These are phyloP conservation scores for Ascochyta viciae-villosae DNA, from an alignment of 2,329 filamentous ascomycete genomes.

Conservation along the genomic window DNA sequence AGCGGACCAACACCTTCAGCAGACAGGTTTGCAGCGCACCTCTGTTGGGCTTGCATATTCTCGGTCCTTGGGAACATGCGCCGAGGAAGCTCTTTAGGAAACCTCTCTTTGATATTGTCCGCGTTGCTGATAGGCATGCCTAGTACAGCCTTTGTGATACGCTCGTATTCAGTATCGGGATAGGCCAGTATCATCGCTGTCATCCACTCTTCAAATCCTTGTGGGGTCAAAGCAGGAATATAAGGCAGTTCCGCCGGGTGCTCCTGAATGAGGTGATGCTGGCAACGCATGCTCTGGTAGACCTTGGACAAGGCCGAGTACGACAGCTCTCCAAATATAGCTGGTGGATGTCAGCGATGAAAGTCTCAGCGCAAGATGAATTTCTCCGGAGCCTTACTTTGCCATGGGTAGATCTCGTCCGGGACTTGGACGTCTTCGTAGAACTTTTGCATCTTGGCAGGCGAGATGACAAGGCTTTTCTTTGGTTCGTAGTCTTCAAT, in stretches of 20 bases:
- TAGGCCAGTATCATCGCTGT: constrained; percentile 75
- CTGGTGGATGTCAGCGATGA: constrained; percentile 19
- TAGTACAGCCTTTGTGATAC: constrained; percentile 71
- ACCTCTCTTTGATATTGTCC: constrained; percentile 70
- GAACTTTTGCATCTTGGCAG: constrained; percentile 76
- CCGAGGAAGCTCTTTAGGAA: constrained; percentile 80
- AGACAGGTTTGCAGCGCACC: constrained; percentile 67
- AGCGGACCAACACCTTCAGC: constrained; percentile 53
- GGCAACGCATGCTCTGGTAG: constrained; percentile 56
- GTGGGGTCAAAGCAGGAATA: constrained; percentile 56
- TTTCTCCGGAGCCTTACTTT: constrained; percentile 58
- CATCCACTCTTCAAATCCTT: constrained; percentile 67
- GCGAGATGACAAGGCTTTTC: constrained; percentile 74
- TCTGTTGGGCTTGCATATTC: constrained; percentile 64
- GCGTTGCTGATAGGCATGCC: constrained; percentile 75
- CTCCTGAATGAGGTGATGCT: constrained; percentile 58
- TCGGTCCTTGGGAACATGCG: constrained; percentile 70
- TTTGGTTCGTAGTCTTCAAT: constrained; percentile 73
- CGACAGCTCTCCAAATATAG: constrained; percentile 54
- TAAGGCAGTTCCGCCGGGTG: constrained; percentile 51
- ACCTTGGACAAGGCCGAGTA: constrained; percentile 53
- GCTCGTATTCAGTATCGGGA: constrained; percentile 75
- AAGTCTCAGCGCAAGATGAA: neutral
- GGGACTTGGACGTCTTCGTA: constrained; percentile 72
- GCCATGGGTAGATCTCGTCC: constrained; percentile 72